Percentiles rank a stretch among this genome's conserved stretches.
These are phyloP conservation scores for Pulveroboletus ravenelii DNA, from an alignment of 768 basidiomycete genomes.

Conservation along the genomic window DNA sequence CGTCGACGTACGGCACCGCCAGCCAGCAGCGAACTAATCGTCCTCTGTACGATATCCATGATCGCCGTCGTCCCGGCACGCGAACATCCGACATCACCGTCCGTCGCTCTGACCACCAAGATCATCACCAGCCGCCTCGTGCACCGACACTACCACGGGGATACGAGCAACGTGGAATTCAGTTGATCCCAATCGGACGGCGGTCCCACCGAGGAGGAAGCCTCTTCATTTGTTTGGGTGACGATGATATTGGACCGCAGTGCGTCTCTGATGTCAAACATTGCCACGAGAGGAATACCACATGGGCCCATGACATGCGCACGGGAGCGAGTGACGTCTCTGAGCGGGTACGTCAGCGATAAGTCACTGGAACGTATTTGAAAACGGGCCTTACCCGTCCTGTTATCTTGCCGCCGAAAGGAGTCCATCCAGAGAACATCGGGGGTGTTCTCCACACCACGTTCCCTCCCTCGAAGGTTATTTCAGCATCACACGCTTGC, in stretches of 20 bases:
- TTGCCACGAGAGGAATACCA: slow-evolving; percentile 18
- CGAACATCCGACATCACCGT: slow-evolving; percentile 6
- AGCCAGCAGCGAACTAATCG: no score
- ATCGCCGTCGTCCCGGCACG: slow-evolving; percentile 10
- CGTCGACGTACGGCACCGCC: slow-evolving; percentile 13
- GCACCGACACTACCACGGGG: no score
- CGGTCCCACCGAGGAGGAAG: no score
- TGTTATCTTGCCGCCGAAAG: slow-evolving; percentile 19
- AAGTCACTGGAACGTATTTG: slow-evolving; percentile 10
- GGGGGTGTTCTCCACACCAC: slow-evolving; percentile 26
- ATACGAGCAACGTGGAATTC: slow-evolving; percentile 6
- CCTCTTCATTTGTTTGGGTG: no score
- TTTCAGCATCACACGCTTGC: slow-evolving; percentile 14
- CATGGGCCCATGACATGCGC: slow-evolving; percentile 17
- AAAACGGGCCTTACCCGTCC: slow-evolving; percentile 16
- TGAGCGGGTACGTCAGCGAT: background rate
- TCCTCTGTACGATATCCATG: background rate
- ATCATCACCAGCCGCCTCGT: no score
- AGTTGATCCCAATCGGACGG: background rate
- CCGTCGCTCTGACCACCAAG: background rate
- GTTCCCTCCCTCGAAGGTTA: slow-evolving; percentile 30
- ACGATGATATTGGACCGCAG: background rate
- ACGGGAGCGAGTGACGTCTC: slow-evolving; percentile 20
- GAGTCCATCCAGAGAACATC: slow-evolving; percentile 1
- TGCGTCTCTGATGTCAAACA: background rate